Evolutionary conservation across 768 basidiomycete genomes (phyloP), one percentile per base, ranked within the genome.

Genomic region (Leccinellum luteum): DNA sequence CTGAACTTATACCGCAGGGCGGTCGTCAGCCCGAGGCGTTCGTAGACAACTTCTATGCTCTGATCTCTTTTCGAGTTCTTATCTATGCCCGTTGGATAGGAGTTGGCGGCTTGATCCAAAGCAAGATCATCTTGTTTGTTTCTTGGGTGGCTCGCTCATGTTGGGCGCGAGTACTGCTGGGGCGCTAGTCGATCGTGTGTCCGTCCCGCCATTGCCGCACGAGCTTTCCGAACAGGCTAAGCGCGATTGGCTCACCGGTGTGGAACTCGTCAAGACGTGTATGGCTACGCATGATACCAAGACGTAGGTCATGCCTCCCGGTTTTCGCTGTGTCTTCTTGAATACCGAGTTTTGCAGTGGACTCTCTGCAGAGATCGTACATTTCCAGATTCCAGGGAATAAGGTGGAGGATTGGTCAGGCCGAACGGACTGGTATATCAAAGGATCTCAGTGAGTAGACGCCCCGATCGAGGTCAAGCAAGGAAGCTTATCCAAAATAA

Each of bases 101-200:
- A 74, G 76, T 32, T 94, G 92, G 92, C 81, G 82, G 17, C 75
- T 90, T 27, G 79, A 79, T 10, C 90, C 90, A 10, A 96, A 97
- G 69, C 95, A 98, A 76, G 95, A 98, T 68, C 95, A 97, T 69
- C 83, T 98, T 32, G 94, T 91, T 3, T 98, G 95, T 74, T 98
- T 97, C 83, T 76, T 98, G 32, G 93, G 88, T 19, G 95, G 94
- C 3, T 91, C 91, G 1, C 82, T 98, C 55, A 85, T 98, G 80
- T 82, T 98, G 3, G 94, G 95, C 13, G 90, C 92, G 14, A 90
- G 89, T 3, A 82, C 78, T 2, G 75, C 85, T 3, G 87, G 88
- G 51, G 80, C 87, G 0, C 58, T 79, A 17, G 73, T 71, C 3
- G 68, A 78, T 10, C 75, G 73, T 3, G 83, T 89, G 6, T 88